Base-by-base conservation (phyloP, 192 early-diverging fungal genomes). In the Pilobolus umbonatus region DNA sequence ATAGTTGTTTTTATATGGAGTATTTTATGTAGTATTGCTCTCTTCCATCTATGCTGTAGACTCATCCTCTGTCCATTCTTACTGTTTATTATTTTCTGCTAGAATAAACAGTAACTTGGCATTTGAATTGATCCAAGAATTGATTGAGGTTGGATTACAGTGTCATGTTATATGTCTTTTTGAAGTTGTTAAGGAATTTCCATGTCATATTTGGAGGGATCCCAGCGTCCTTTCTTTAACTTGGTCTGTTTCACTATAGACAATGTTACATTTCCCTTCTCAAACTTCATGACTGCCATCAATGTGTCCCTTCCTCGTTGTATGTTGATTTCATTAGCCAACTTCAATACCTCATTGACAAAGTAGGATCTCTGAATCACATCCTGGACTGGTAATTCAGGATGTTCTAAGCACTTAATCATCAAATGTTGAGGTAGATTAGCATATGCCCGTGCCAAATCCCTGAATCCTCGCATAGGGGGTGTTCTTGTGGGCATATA, bases 401-500 rank as follows among this genome's bases (percentile, higher is more conserved):
- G 19, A 40, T 65, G 64, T 15, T 65, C 64, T 24, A 65, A 34
- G 43, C 56, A 59, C 4, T 25, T 25, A n/a, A 36, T 58, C 54
- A 65, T 26, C 12, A 58, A 54, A 44, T 36, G 30, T 38, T 38
- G 24, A 28, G 64, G 64, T 17, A 65, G 29, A 12, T 34, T 15
- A 31, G 64, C 31, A 44, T 59, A 65, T 4, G 55, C 39, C 0
- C 38, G 1, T 1, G 64, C 56, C 38, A 65, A 14, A 3, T 58
- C 55, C 7, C 15, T 42, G 14, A 65, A 31, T 15, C 56, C 64
- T 25, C 56, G 64, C 26, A 44, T 38, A 1, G 49, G 44, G 3
- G 56, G 64, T 2, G 56, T 65, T 14, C 57, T 48, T 22, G 64
- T 38, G 0, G 55, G 38, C 64, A 65, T 65, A 35, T 65, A 65